phyloP scores from a whole-genome alignment of 768 basidiomycete species.

The Leucogyrophana mollusca region DNA sequence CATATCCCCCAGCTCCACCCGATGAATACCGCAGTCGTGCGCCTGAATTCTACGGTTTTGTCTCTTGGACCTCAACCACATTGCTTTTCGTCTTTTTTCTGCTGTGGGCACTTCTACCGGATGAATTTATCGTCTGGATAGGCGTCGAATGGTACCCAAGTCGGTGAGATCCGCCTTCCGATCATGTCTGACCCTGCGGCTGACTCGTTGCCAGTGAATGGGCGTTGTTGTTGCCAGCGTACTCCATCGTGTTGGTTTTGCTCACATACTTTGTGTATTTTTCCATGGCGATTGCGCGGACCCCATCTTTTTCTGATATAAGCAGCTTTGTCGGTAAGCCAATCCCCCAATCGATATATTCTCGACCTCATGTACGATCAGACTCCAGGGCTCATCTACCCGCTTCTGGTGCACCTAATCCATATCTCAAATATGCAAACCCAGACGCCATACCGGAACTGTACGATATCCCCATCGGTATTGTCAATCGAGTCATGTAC shows the following conservation, averaged over 20 bases:
- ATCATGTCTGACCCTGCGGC: not conserved
- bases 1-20: constrained; percentile 37
- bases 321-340: constrained; percentile 64
- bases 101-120: constrained; percentile 80
- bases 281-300: constrained; percentile 67
- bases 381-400: constrained; percentile 61
- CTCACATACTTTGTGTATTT: constrained; percentile 79
- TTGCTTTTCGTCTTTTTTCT: constrained; percentile 68
- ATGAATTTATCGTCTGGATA: constrained; percentile 58
- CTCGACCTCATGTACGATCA: constrained; percentile 25
- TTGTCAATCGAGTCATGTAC: constrained; percentile 78
- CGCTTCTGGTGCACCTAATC: constrained; percentile 25
- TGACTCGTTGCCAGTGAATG: constrained; percentile 62
- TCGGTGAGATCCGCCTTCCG: constrained; percentile 47
- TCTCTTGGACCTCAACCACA: constrained; percentile 77
- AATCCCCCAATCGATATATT: constrained; percentile 11
- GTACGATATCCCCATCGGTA: constrained; percentile 80
- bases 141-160: constrained; percentile 89
- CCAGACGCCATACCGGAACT: constrained; percentile 55
- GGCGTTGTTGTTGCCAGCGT: constrained; percentile 80
- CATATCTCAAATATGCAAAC: constrained; percentile 50
- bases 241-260: constrained; percentile 66
- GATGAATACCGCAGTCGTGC: constrained; percentile 61
- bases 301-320: constrained; percentile 68
- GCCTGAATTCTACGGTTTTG: constrained; percentile 89